Evolutionary conservation across 1,284 basidiomycete genomes (phyloP).

Genomic region (Moesziomyces sp.): DNA sequence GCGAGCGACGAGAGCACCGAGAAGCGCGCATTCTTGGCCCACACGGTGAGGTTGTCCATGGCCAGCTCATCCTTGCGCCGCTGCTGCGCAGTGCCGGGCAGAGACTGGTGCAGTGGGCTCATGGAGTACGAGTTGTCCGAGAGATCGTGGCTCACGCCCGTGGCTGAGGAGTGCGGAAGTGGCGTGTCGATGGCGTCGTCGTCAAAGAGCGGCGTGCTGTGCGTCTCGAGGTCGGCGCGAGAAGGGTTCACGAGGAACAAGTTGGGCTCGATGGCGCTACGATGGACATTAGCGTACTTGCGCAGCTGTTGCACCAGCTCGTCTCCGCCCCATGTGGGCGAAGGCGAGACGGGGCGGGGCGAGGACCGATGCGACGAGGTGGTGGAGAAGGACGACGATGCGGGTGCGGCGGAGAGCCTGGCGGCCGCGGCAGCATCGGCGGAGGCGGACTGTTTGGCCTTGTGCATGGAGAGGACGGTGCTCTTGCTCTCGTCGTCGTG

Average conservation of each 20-base stretch:
- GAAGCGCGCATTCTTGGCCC: conserved; percentile 61
- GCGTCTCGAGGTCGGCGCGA: conserved; percentile 85
- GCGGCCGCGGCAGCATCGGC: conserved; percentile 19
- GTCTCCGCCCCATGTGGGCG: conserved; percentile 70
- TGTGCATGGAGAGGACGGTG: conserved; percentile 48
- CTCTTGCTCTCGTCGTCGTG: conserved; percentile 80
- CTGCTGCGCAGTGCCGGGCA: conserved; percentile 16
- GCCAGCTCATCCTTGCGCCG: conserved; percentile 26
- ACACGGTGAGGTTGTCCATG: conserved; percentile 55
- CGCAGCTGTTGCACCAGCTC: conserved; percentile 72
- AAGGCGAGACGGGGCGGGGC: conserved; percentile 24
- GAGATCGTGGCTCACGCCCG: conserved; percentile 27
- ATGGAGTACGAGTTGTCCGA: conserved; percentile 46
- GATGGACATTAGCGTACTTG: conserved; percentile 78
- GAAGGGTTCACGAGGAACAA: conserved; percentile 93
- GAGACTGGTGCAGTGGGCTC: conserved; percentile 40
- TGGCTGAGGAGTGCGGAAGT: conserved; percentile 13
- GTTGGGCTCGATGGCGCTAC: conserved; percentile 80
- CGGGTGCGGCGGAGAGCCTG: conserved; percentile 3
- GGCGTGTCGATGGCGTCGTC: conserved; percentile 66
- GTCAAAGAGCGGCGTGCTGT: conserved; percentile 70
- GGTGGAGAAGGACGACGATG: conserved; percentile 8
- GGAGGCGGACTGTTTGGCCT: conserved; percentile 18
- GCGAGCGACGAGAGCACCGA: conserved; percentile 62
- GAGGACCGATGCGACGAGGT: conserved; percentile 9